Conservation (phyloP, 78 protist genomes). For the Dictyostelium purpureum region DNA sequence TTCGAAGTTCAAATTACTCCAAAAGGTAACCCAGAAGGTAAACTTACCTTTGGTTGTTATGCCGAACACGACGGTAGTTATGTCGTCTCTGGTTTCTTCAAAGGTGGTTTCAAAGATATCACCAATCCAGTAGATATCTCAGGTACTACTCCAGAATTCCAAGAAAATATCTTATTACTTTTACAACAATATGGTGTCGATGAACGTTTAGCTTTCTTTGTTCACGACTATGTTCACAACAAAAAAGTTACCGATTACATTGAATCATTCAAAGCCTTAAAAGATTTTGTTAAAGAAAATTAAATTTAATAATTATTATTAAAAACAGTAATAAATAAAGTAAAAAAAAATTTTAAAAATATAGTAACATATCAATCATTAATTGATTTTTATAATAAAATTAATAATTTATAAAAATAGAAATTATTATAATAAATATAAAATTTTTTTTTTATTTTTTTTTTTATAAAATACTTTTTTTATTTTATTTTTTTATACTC, state of each 20-base stretch:
- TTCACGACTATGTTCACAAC: slow-evolving; percentile 67
- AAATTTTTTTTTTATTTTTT: not conserved
- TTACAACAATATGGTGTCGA: slow-evolving; percentile 69
- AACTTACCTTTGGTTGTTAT: slow-evolving; percentile 67
- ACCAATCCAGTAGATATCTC: slow-evolving; percentile 66
- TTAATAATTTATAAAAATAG: not conserved
- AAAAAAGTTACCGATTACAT: slow-evolving; percentile 52
- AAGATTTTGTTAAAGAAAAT: slow-evolving; percentile 31
- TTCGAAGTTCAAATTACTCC: slow-evolving; percentile 33
- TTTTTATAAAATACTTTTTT: not conserved
- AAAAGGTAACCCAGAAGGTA: slow-evolving; percentile 10
- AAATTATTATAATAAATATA: not conserved
- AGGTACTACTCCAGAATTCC: slow-evolving; percentile 62
- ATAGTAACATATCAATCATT: not conserved
- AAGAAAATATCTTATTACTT: slow-evolving; percentile 51
- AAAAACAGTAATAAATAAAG: not conserved
- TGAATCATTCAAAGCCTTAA: slow-evolving; percentile 58
- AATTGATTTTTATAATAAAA: not conserved
- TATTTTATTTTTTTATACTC: not conserved
- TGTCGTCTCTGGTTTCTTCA: slow-evolving; percentile 73
- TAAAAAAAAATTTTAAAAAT: not conserved
- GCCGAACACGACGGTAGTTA: slow-evolving; percentile 67
- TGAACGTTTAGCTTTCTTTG: slow-evolving; percentile 59
- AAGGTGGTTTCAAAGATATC: slow-evolving; percentile 46
- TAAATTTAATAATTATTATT: not conserved